Evolutionary conservation across 2,329 filamentous ascomycete genomes (phyloP).

Genomic region (Pseudofabraea citricarpa): DNA sequence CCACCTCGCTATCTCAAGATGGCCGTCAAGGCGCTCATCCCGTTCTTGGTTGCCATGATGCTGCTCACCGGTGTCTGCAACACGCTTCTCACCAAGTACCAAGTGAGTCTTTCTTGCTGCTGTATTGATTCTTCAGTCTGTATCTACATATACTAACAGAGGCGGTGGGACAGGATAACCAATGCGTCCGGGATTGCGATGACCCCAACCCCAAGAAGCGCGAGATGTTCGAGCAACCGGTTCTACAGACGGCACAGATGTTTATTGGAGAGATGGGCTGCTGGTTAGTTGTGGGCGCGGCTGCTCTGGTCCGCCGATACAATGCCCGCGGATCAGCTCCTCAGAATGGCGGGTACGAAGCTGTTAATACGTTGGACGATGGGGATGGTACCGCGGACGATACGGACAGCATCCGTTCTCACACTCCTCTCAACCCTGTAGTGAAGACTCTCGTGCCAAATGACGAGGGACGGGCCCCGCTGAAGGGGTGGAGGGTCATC

Average conservation of each 20-base stretch:
- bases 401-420: slow-evolving; percentile 39
- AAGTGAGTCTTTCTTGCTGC: slow-evolving; percentile 48
- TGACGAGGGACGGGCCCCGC: slow-evolving; percentile 50
- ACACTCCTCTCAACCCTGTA: slow-evolving; percentile 38
- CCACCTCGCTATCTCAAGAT: too few relatives aligned
- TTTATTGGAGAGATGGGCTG: slow-evolving; percentile 95
- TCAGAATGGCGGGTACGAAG: slow-evolving; percentile 57
- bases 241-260: slow-evolving; percentile 96
- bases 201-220: slow-evolving; percentile 60
- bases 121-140: neutral
- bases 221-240: slow-evolving; percentile 83
- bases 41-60: slow-evolving; percentile 93
- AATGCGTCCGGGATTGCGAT: slow-evolving; percentile 91
- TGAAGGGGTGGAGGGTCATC: slow-evolving; percentile 66
- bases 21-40: slow-evolving; percentile 68
- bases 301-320: slow-evolving; percentile 61
- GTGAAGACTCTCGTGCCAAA: slow-evolving; percentile 48
- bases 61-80: slow-evolving; percentile 94
- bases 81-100: slow-evolving; percentile 93
- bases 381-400: slow-evolving; percentile 31
- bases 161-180: slow-evolving; percentile 96
- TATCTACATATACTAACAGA: too few relatives aligned
- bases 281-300: slow-evolving; percentile 80
- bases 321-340: slow-evolving; percentile 36
- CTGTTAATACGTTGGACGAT: slow-evolving; percentile 47